Conservation (phyloP, 2,329 filamentous ascomycete genomes). For the Cladorrhinum sp. region DNA sequence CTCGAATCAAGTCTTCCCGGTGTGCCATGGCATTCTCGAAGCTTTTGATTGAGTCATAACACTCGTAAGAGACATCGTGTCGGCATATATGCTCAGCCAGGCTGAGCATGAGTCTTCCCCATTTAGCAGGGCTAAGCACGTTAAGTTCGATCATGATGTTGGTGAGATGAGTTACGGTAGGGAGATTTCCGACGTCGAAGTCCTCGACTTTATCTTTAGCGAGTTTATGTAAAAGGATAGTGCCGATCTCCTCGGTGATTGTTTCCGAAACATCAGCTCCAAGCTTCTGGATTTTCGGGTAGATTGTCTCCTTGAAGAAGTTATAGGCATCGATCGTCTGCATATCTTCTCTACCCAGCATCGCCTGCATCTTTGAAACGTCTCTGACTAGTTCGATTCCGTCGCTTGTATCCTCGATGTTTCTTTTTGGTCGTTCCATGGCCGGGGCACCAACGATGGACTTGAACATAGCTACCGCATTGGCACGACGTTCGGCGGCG, state of each 20-base stretch:
- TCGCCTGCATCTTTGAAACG: constrained; percentile 29
- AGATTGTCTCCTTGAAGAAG: constrained; percentile 34
- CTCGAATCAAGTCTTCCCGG: constrained; percentile 35
- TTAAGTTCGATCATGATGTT: constrained; percentile 36
- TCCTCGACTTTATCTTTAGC: constrained; percentile 33
- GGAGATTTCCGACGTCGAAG: constrained; percentile 32
- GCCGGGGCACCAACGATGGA: constrained; percentile 20
- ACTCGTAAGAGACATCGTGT: constrained; percentile 26
- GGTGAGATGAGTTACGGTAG: constrained; percentile 39
- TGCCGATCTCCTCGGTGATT: constrained; percentile 31
- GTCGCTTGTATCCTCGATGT: not conserved
- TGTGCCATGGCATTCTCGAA: constrained; percentile 31
- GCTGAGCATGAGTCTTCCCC: constrained; percentile 35
- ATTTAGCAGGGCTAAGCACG: constrained; percentile 33
- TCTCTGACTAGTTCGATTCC: constrained; percentile 30
- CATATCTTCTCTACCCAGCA: constrained; percentile 26
- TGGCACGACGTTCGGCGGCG: not conserved
- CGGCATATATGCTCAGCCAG: constrained; percentile 35
- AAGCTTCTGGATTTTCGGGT: constrained; percentile 30
- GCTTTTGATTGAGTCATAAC: constrained; percentile 28
- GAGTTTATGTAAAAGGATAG: constrained; percentile 33
- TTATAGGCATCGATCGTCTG: constrained; percentile 27
- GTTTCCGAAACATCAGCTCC: constrained; percentile 30
- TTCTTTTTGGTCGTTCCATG: not conserved
- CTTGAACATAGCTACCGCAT: constrained; percentile 25